Evolutionary conservation across 768 basidiomycete species (phyloP), one percentile per base, ranked within the genome.

Genomic region (Ramaria sp.): DNA sequence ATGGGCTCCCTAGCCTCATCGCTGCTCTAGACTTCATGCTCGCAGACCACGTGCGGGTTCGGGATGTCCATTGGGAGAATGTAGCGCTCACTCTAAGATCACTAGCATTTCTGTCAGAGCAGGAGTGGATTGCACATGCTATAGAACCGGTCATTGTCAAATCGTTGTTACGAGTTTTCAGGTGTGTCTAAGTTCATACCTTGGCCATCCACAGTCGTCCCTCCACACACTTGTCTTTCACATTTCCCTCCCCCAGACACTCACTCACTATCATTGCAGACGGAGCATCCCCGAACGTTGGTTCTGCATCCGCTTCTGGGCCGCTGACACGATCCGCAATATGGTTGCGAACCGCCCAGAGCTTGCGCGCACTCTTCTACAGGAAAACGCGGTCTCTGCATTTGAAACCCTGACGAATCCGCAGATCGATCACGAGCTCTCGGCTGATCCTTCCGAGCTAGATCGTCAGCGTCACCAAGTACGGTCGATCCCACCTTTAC

Each of bases 251-350:
- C 47, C 30, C 20, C 15, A 2, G 11, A 33, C 11, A 6, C 15
- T 12, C 13, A 42, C 39, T 54, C 39, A 53, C 37, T 12, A 22
- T 10, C 33, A 9, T 43, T n/a, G 4, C 45, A 54, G 53, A 41
- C 53, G 41, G 19, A n/a, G n/a, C 22, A 45, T 54, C 17, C 53
- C 53, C 6, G 42, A 43, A 22, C 53, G 53, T 15, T 46, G 43
- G 41, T 54, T 54, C 53, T 33, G 41, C 41, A 43, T 54, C 22
- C 53, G 43, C 20, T 54, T 24, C 19, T 54, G 53, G 53, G 53
- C 53, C 3, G 24, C 41, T 13, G 41, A 54, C 41, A 46, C 53
- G 6, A 19, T 54, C 2, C 39, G 33, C 19, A 54, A 54, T 20
- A 33, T 54, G 7, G 24, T 43, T 41, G 41, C 53, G 27, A 20